These are phyloP conservation scores for Suillus ampliporus DNA, from an alignment of 768 basidiomycete species.

Conservation along the genomic window DNA sequence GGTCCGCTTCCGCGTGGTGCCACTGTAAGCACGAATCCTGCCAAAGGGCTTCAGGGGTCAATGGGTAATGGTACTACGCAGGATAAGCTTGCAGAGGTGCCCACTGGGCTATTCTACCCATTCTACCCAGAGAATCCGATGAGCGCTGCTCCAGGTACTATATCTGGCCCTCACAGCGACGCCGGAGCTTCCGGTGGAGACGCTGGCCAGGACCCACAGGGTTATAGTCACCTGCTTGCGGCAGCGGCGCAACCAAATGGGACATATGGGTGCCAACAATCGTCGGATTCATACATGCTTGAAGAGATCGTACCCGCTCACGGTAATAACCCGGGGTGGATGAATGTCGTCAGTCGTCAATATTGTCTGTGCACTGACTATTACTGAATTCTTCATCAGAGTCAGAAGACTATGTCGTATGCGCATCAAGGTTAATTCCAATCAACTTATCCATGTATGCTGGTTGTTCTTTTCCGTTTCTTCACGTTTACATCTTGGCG, in stretches of 20 bases:
- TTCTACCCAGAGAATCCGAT: constrained; percentile 67
- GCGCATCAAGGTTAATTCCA: constrained; percentile 6
- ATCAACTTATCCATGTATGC: constrained; percentile 15
- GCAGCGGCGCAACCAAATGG: constrained; percentile 62
- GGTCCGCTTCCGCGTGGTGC: constrained; percentile 28
- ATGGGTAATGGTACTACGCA: constrained; percentile 29
- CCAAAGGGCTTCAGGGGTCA: constrained; percentile 31
- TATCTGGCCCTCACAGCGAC: constrained; percentile 23
- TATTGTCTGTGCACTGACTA: background rate
- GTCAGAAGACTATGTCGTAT: constrained; percentile 2
- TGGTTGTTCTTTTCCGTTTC: constrained; percentile 1
- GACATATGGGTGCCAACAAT: constrained; percentile 58
- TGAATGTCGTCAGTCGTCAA: constrained; percentile 48
- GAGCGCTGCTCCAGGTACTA: constrained; percentile 24
- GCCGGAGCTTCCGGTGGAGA: constrained; percentile 23
- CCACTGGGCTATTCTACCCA: constrained; percentile 75
- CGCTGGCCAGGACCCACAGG: constrained; percentile 32
- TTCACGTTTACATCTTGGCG: constrained; percentile 4
- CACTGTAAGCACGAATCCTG: constrained; percentile 36
- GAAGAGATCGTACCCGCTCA: constrained; percentile 63
- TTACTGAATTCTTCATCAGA: background rate
- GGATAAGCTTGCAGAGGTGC: constrained; percentile 64
- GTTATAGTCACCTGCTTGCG: constrained; percentile 61
- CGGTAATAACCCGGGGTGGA: constrained; percentile 46
- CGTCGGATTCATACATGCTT: constrained; percentile 69